A percentile compares a stretch with the other conserved stretches of the same genome.
phyloP scores from a whole-genome alignment of 2,329 filamentous ascomycete genomes.

The Colletotrichum scovillei region DNA sequence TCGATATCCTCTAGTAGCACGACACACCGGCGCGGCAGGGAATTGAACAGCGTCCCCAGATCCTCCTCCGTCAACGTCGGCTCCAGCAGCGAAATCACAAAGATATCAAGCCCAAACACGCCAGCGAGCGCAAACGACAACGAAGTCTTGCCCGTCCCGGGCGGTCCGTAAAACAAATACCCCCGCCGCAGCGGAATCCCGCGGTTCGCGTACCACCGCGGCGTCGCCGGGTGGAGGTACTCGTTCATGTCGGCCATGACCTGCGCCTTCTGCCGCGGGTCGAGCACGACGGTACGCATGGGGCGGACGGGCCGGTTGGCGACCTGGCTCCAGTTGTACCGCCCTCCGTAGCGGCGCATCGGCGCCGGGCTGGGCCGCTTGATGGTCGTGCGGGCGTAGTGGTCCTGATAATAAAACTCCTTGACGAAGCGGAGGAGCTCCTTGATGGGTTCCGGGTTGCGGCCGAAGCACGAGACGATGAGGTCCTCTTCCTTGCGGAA shows the following conservation, averaged over 20 bases:
- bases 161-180: slow-evolving; percentile 82
- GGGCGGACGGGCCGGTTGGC: slow-evolving; percentile 74
- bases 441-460: slow-evolving; percentile 65
- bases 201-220: slow-evolving; percentile 78
- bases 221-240: slow-evolving; percentile 77
- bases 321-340: slow-evolving; percentile 65
- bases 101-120: slow-evolving; percentile 74
- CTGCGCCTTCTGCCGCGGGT: slow-evolving; percentile 71
- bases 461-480: slow-evolving; percentile 65
- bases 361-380: slow-evolving; percentile 52
- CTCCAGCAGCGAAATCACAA: slow-evolving; percentile 69
- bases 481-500: slow-evolving; percentile 65
- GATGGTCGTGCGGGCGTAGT: slow-evolving; percentile 68
- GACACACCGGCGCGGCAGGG: slow-evolving; percentile 71
- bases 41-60: slow-evolving; percentile 68
- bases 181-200: slow-evolving; percentile 82
- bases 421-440: slow-evolving; percentile 65
- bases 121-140: slow-evolving; percentile 75
- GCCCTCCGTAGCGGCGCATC: slow-evolving; percentile 42
- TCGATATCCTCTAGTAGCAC: slow-evolving; percentile 78
- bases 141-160: slow-evolving; percentile 79
- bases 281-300: slow-evolving; percentile 81
- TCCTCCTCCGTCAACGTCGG: slow-evolving; percentile 71
- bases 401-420: slow-evolving; percentile 58
- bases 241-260: slow-evolving; percentile 81